A percentile compares a stretch with the other conserved stretches of the same genome.
These are phyloP conservation scores for Ogataea dorogensis DNA, from an alignment of 805 yeast genomes.

Conservation along the genomic window DNA sequence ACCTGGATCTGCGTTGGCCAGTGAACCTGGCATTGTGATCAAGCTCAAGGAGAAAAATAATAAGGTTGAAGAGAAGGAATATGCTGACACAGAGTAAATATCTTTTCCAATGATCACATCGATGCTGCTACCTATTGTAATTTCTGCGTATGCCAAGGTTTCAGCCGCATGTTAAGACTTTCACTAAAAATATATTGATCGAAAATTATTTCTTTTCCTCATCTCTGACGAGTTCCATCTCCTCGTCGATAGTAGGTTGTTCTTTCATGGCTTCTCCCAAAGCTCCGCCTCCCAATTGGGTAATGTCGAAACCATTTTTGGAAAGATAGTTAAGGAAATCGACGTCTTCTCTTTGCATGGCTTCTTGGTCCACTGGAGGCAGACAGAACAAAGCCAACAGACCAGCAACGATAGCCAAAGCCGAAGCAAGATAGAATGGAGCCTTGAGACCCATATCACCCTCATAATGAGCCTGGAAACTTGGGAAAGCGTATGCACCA, in stretches of 20 bases:
- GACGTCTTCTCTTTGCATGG: conserved; percentile 75
- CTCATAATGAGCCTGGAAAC: conserved; percentile 59
- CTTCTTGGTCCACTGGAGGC: conserved; percentile 82
- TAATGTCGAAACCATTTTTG: conserved; percentile 67
- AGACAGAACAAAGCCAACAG: conserved; percentile 64
- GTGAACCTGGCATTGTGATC: conserved; percentile 18
- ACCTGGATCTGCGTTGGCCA: conserved; percentile 60
- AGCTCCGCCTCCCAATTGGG: conserved; percentile 48
- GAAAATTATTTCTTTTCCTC: conserved; percentile 2
- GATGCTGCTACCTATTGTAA: too few species aligned
- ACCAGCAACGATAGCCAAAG: conserved; percentile 73
- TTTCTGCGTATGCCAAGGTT: too few species aligned
- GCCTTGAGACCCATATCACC: conserved; percentile 66
- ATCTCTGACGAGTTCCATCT: conserved; percentile 4
- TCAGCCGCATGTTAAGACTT: too few species aligned
- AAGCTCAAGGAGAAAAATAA: background rate
- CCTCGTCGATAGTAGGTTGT: conserved; percentile 10
- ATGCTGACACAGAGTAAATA: too few species aligned
- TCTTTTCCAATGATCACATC: background rate
- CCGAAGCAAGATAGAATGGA: conserved; percentile 80
- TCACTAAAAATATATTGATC: too few species aligned
- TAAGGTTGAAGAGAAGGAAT: background rate
- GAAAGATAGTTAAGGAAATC: conserved; percentile 65
- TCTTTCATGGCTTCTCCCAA: conserved; percentile 23
- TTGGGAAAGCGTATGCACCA: conserved; percentile 87